phyloP scores from a whole-genome alignment of 768 basidiomycete genomes.

The Hemileccinum rubropunctum region DNA sequence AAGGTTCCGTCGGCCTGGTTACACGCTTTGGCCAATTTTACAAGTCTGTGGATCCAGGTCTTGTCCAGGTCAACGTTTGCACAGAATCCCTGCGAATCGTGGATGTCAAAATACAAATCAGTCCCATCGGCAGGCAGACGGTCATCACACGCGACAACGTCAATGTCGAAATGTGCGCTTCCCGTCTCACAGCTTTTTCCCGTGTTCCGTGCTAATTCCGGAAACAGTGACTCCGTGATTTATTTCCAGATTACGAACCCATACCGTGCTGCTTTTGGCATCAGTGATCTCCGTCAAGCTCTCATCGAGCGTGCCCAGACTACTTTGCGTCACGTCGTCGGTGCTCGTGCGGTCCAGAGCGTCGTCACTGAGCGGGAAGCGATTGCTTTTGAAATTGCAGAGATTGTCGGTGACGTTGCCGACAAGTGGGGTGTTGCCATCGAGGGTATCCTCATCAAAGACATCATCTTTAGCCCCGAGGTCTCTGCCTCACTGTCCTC shows the following conservation, averaged over 20 bases:
- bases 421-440: slow-evolving; percentile 98
- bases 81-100: slow-evolving; percentile 84
- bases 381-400: slow-evolving; percentile 94
- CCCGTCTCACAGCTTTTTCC: background rate
- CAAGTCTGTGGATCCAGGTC: slow-evolving; percentile 91
- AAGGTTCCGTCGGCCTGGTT: slow-evolving; percentile 87
- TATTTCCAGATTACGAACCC: slow-evolving; percentile 90
- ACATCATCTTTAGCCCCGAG: slow-evolving; percentile 90
- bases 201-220: slow-evolving; percentile 1
- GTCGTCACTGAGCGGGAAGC: slow-evolving; percentile 97
- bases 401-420: slow-evolving; percentile 89
- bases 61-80: slow-evolving; percentile 92
- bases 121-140: slow-evolving; percentile 77
- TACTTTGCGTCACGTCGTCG: slow-evolving; percentile 95
- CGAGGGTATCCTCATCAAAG: slow-evolving; percentile 94
- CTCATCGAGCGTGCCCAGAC: slow-evolving; percentile 87
- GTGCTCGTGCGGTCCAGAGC: slow-evolving; percentile 90
- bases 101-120: slow-evolving; percentile 96
- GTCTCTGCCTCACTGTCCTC: slow-evolving; percentile 89
- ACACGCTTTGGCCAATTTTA: slow-evolving; percentile 96
- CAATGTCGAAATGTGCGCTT: slow-evolving; percentile 82
- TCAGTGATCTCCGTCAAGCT: slow-evolving; percentile 83
- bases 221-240: slow-evolving; percentile 79
- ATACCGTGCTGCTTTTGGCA: slow-evolving; percentile 93
- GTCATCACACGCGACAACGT: slow-evolving; percentile 98